Percentiles rank a stretch among this genome's conserved stretches.
Conservation (phyloP, 257 asterid species). For the Fraxinus quadrangulata region DNA sequence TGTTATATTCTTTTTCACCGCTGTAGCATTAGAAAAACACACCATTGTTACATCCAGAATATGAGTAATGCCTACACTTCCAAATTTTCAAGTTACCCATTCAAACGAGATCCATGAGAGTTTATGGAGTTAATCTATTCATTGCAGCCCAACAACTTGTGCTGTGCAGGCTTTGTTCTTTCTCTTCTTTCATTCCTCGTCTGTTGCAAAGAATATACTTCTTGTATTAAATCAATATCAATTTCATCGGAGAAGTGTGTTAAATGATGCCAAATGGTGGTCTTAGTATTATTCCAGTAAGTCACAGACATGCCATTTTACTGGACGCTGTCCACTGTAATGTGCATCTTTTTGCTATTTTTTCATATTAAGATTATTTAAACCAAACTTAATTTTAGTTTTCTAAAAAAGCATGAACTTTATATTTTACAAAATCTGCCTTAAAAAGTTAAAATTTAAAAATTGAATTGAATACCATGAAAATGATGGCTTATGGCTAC, state of each 20-base stretch:
- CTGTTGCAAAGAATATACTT: background rate
- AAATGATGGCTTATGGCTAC: background rate
- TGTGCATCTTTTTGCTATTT: background rate
- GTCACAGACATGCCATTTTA: background rate
- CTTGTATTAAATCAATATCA: background rate
- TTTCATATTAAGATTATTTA: too few species aligned
- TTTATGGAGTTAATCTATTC: background rate
- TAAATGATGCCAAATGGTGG: background rate
- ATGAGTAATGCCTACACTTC: background rate
- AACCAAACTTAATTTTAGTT: background rate
- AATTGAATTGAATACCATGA: background rate
- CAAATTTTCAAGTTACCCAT: background rate
- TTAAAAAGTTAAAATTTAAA: too few species aligned
- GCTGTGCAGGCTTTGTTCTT: background rate
- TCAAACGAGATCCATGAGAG: background rate
- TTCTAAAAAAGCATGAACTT: background rate
- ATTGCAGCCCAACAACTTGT: background rate
- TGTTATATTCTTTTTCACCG: background rate
- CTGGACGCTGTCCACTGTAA: background rate
- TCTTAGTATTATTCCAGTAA: background rate
- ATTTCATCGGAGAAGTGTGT: background rate
- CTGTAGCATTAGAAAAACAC: background rate
- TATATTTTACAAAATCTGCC: background rate
- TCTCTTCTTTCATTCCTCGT: background rate
- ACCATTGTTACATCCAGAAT: background rate